These are phyloP conservation scores for Saposhnikovia divaricata DNA, from an alignment of 129 eudicot species.

Conservation along the genomic window DNA sequence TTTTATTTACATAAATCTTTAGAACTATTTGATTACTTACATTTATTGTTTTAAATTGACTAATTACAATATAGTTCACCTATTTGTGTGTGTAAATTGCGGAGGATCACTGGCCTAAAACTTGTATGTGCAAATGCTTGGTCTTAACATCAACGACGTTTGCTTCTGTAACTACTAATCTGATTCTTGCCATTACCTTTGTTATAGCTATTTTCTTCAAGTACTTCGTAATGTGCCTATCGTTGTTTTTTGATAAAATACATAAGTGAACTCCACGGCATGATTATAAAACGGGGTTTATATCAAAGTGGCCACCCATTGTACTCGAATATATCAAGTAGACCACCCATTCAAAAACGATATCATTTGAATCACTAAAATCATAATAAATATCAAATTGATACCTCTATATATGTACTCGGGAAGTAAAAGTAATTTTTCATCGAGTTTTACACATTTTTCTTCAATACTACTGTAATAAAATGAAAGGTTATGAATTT, in stretches of 20 bases:
- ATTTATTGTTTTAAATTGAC: background rate
- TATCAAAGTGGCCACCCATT: too few species aligned
- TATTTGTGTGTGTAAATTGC: background rate
- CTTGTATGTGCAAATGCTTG: slow-evolving; percentile 27
- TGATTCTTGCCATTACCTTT: slow-evolving; percentile 36
- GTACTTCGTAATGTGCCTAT: slow-evolving; percentile 5
- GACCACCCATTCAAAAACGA: too few species aligned
- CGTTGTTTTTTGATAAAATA: too few species aligned
- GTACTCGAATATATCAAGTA: too few species aligned
- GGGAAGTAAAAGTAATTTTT: too few species aligned
- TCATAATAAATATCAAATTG: too few species aligned
- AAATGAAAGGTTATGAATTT: too few species aligned
- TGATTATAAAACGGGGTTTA: too few species aligned
- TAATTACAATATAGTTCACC: background rate
- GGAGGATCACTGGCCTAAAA: slow-evolving; percentile 37
- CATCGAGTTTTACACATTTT: too few species aligned
- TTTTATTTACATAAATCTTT: background rate
- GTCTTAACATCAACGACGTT: slow-evolving; percentile 40
- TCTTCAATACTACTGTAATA: too few species aligned
- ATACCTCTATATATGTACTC: too few species aligned
- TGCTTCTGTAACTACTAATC: slow-evolving; percentile 26
- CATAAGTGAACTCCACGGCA: background rate
- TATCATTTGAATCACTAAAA: too few species aligned
- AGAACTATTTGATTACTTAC: background rate
- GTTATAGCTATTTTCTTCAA: slow-evolving; percentile 30